A percentile compares a stretch with the other conserved stretches of the same genome.
phyloP scores from a whole-genome alignment of 2,329 filamentous ascomycete species.

The Alternaria conjuncta region DNA sequence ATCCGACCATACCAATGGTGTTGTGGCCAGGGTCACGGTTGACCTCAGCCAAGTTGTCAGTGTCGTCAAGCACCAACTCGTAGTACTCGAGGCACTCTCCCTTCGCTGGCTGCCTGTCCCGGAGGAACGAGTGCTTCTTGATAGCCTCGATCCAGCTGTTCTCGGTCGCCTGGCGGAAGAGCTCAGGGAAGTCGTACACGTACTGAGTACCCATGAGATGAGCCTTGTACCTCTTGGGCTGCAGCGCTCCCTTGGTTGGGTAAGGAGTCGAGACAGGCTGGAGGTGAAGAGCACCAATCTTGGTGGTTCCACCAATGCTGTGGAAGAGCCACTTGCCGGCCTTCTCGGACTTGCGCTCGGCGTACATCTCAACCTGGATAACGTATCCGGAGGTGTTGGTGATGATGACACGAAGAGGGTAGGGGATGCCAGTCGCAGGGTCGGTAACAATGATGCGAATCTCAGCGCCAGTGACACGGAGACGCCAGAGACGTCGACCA shows the following conservation, averaged over 20 bases:
- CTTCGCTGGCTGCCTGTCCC: conserved; percentile 79
- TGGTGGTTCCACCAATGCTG: conserved; percentile 92
- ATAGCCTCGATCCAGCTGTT: conserved; percentile 86
- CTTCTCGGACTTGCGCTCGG: conserved; percentile 97
- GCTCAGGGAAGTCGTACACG: conserved; percentile 98
- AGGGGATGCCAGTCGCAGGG: conserved; percentile 78
- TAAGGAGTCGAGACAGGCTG: conserved; percentile 91
- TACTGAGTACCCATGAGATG: conserved; percentile 99
- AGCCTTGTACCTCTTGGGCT: conserved; percentile 99
- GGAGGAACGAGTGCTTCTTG: conserved; percentile 74
- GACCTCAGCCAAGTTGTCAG: conserved; percentile 89
- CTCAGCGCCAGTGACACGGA: conserved; percentile 95
- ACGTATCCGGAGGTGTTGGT: conserved; percentile 98
- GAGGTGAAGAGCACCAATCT: conserved; percentile 94
- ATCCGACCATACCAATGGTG: conserved; percentile 97
- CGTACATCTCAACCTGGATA: conserved; percentile 96
- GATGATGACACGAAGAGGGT: conserved; percentile 93
- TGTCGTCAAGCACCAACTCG: conserved; percentile 93
- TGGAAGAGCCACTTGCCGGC: conserved; percentile 95
- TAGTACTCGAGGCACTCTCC: conserved; percentile 94
- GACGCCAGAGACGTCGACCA: conserved; percentile 90
- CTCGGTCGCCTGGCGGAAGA: conserved; percentile 97
- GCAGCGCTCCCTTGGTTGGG: conserved; percentile 96
- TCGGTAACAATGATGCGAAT: conserved; percentile 99
- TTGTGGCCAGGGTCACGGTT: conserved; percentile 95